These are phyloP conservation scores for Casuarina glauca DNA, from an alignment of 306 rosid genomes.

Conservation along the genomic window DNA sequence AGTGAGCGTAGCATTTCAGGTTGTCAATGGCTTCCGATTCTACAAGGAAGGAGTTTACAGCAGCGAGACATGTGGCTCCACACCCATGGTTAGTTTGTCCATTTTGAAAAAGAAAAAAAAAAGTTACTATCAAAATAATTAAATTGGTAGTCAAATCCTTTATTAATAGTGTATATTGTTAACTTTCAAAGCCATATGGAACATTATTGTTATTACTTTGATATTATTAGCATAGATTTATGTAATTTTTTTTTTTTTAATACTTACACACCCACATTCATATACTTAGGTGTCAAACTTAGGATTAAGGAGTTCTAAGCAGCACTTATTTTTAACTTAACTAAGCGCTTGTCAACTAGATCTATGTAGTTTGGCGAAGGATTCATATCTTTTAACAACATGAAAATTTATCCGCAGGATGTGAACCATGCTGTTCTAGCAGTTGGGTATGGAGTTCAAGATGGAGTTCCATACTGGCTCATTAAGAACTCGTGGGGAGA, in stretches of 20 bases:
- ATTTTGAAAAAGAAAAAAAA: neutral
- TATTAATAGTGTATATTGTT: neutral
- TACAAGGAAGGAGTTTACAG: slow-evolving; percentile 83
- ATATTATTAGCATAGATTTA: neutral
- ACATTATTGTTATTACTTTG: neutral
- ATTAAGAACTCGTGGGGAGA: slow-evolving; percentile 91
- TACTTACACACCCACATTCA: neutral
- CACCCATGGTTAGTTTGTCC: slow-evolving; percentile 57
- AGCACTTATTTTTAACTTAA: too few species aligned
- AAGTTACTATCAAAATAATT: neutral
- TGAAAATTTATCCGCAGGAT: slow-evolving; percentile 58
- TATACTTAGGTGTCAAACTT: neutral
- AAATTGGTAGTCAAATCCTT: neutral
- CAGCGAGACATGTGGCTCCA: slow-evolving; percentile 65
- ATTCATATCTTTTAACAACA: slow-evolving; percentile 5
- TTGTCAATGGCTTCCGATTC: slow-evolving; percentile 46
- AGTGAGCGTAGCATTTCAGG: slow-evolving; percentile 91
- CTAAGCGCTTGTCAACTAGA: too few species aligned
- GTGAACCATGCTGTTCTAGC: slow-evolving; percentile 99
- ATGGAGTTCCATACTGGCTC: slow-evolving; percentile 79
- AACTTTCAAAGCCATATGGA: neutral
- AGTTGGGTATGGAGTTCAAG: slow-evolving; percentile 88
- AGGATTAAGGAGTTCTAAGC: too few species aligned
- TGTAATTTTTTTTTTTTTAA: neutral
- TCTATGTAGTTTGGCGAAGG: neutral